Evolutionary conservation across 495 filamentous ascomycete genomes (phyloP), one percentile per base, ranked within the genome.

Genomic region (Penicillium subrubescens): DNA sequence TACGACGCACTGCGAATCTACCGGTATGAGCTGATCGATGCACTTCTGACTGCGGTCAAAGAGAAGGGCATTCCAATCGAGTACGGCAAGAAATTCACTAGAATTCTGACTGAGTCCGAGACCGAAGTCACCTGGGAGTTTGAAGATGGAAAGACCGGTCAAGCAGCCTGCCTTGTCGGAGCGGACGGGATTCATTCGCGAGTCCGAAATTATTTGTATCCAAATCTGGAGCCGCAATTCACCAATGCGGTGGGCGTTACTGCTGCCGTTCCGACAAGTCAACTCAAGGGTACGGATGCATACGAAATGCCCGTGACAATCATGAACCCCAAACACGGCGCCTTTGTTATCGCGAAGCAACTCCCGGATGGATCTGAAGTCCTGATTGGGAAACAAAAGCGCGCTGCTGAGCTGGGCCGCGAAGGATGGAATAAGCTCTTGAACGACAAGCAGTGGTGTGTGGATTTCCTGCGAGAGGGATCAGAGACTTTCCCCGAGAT

Each of bases 181-280:
- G 79, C 81, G 0, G 82, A 86, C 41, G 82, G 84, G 23, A 83
- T 84, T 58, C 81, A 85, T 62, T 82, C 81, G 0, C 69, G 67
- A 15, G 79, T 85, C 12, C 80, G 80, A 19, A 66, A 68, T 31
- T 74, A 75, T 33, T 66, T 78, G 3, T 77, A 75, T 46, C 76
- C 76, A 0, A 65, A 72, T 1, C 51, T 76, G 14, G 62, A 71
- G 39, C 71, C 77, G 11, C 52, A 10, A 0, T 80, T 75, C 61
- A 72, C 67, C 10, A 71, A 73, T 54, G 51, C 61, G 1, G 52
- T 77, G 8, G 77, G 65, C 8, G 69, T 79, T 0, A 73, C 71
- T 2, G 73, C 71, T 12, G 69, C 68, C 3, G 65, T 79, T 12
- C 69, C 70, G 7, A 76, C 44, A 6, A 44, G 52, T 8, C 65